Evolutionary conservation across 352 stramenopile genomes (phyloP), one percentile per base, ranked within the genome.

Genomic region (Phytophthora megakarya): DNA sequence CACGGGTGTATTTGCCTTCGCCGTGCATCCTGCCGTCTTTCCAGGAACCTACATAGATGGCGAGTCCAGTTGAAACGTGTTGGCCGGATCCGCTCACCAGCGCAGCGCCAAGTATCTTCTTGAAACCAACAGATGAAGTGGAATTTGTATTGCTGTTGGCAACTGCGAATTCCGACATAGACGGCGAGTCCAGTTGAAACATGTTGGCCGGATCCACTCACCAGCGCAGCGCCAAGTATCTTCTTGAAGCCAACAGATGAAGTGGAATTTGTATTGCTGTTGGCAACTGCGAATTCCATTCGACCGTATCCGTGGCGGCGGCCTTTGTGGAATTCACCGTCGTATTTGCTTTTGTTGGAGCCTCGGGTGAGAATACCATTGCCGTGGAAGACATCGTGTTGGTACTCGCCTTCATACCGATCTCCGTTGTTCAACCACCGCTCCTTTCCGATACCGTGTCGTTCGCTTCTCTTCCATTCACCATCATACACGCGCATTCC

Each of bases 141-240:
- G 39, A 21, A 45, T 58, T 61, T 22, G 16, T 5, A 9, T 44
- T 57, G 11, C 25, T 45, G 26, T 26, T 55, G 13, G 13, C 23
- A n/a, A n/a, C n/a, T n/a, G n/a, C n/a, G n/a, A n/a, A n/a, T n/a
- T 0, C 83, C 83, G 3, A 88, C 79, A 39, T 92, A 92, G 4
- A 73, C 64, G 0, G 69, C 70, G 18, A 65, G 33, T 43, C 44
- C 56, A 10, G 38, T 38, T 21, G 60, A 51, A 15, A 60, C 22
- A 38, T 40, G 39, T 6, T 37, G 48, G 9, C 47, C 32, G 18
- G 38, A 18, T 10, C 33, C 35, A 52, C 13, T 63, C 9, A 23
- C 38, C 10, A 65, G 33, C 23, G 65, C 65, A 52, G 43, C 63
- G 5, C 58, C 65, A 19, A 69, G 52, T 3, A 60, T 13, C 26